A percentile compares a stretch with the other conserved stretches of the same genome.
phyloP scores from a whole-genome alignment of 2,329 filamentous ascomycete species.

The Talaromyces sp. region DNA sequence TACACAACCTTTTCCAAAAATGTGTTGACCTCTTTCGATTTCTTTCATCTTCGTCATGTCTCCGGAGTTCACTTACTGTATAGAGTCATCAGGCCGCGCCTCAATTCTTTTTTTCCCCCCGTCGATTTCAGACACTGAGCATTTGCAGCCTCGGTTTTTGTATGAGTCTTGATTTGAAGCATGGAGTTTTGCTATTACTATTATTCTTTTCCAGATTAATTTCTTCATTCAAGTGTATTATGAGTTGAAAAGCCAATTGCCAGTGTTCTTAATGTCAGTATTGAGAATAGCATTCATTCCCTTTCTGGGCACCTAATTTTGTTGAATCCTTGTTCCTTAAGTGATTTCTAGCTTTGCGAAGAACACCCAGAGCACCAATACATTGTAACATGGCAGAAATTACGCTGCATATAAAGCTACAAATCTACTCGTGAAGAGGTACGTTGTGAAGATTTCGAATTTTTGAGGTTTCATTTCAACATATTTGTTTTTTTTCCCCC shows the following conservation, averaged over 20 bases:
- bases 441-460: background rate
- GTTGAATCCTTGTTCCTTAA: background rate
- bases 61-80: background rate
- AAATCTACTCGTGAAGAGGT: background rate
- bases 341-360: background rate
- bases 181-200: background rate
- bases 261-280: background rate
- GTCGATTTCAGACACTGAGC: background rate
- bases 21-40: background rate
- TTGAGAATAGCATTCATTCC: background rate
- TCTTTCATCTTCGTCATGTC: background rate
- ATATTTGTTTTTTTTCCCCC: background rate
- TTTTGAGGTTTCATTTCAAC: background rate
- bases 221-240: background rate
- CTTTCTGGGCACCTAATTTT: background rate
- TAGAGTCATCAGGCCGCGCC: background rate
- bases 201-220: background rate
- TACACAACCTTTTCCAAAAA: background rate
- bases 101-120: background rate
- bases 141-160: background rate
- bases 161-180: background rate
- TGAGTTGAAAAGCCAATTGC: background rate
- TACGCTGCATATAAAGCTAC: background rate
- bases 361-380: background rate
- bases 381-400: background rate